phyloP scores from a whole-genome alignment of 2,329 filamentous ascomycete genomes.

The Herpotrichia juniperi region DNA sequence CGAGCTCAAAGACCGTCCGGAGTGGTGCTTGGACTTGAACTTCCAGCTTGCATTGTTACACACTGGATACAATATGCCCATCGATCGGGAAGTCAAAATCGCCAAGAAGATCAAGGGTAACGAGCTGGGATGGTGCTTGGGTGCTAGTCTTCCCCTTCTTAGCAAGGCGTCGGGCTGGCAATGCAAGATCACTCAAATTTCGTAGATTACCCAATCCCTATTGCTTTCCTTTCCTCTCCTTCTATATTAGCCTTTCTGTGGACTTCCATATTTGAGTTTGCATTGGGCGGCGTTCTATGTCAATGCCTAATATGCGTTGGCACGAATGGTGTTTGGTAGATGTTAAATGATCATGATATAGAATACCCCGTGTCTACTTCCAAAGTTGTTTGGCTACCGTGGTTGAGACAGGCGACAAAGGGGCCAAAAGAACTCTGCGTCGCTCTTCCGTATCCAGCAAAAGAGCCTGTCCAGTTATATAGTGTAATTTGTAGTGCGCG shows the following conservation, averaged over 20 bases:
- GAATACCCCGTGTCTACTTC: too few relatives aligned
- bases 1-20: conserved; percentile 81
- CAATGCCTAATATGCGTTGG: too few relatives aligned
- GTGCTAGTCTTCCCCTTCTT: conserved; percentile 88
- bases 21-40: conserved; percentile 93
- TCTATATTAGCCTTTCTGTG: too few relatives aligned
- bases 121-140: conserved; percentile 96
- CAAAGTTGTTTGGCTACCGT: too few relatives aligned
- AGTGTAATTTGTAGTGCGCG: too few relatives aligned
- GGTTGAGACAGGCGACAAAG: too few relatives aligned
- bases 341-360: too few relatives aligned
- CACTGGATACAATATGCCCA: conserved; percentile 97
- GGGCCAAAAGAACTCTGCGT: too few relatives aligned
- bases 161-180: conserved; percentile 85
- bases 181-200: conserved; percentile 80
- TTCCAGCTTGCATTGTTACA: conserved; percentile 94
- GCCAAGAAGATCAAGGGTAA: conserved; percentile 99
- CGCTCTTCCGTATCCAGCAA: too few relatives aligned
- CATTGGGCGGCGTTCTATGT: background rate
- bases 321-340: too few relatives aligned
- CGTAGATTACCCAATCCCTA: background rate
- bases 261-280: background rate
- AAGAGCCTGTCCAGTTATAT: too few relatives aligned
- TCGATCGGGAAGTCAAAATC: conserved; percentile 94
- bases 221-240: too few relatives aligned